Percentiles rank a stretch among this genome's conserved stretches.
Conservation (phyloP, 2,329 filamentous ascomycete species). For the Neopestalotiopsis rosae region DNA sequence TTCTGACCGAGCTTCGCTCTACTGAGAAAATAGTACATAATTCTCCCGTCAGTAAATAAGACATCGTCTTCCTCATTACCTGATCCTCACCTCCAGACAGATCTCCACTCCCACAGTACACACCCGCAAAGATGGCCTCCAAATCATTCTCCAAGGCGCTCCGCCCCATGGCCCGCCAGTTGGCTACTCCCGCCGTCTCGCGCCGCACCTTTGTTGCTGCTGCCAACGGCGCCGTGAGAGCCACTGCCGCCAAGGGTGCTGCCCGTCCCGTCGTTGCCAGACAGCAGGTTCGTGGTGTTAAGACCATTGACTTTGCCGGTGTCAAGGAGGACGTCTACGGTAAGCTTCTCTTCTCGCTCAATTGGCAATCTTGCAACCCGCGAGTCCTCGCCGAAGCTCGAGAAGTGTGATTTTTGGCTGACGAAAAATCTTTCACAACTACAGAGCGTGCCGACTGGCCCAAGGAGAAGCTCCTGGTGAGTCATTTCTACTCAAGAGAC, state of each 20-base stretch:
- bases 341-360: constrained; percentile 46
- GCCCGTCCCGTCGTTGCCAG: constrained; percentile 49
- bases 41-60: constrained; percentile 1
- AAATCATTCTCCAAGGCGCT: constrained; percentile 74
- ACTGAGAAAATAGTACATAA: constrained; percentile 15
- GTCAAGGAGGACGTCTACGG: constrained; percentile 93
- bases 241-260: constrained; percentile 54
- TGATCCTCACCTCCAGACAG: constrained; percentile 25
- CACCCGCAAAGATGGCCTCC: constrained; percentile 70
- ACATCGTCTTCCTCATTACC: constrained; percentile 22
- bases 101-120: constrained; percentile 32
- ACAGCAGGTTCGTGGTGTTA: constrained; percentile 83
- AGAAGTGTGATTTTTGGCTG: not conserved
- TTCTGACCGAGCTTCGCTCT: constrained; percentile 12
- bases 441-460: constrained; percentile 98
- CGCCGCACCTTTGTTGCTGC: constrained; percentile 68
- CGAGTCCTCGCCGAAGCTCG: not conserved
- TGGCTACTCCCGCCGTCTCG: constrained; percentile 64
- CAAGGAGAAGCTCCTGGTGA: constrained; percentile 93
- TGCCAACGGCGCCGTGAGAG: constrained; percentile 61
- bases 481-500: constrained; percentile 43
- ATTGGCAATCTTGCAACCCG: not conserved
- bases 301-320: constrained; percentile 99
- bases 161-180: constrained; percentile 68
- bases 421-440: constrained; percentile 18